Evolutionary conservation across 768 basidiomycete genomes (phyloP), one percentile per base, ranked within the genome.

Genomic region (Ramaria rubella): DNA sequence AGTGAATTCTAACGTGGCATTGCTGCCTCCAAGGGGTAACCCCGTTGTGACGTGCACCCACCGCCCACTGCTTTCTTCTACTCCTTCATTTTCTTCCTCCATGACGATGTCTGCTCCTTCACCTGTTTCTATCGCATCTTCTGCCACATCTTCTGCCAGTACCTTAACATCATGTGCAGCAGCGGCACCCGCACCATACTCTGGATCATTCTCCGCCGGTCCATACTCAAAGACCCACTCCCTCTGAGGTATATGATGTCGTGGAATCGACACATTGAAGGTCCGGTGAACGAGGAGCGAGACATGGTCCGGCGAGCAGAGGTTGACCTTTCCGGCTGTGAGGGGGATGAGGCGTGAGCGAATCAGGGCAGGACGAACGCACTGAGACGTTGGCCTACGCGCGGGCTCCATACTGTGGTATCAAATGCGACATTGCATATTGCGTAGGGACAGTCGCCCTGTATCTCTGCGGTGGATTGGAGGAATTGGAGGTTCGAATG

Each of bases 221-320:
- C 86, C 90, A 61, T 91, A 87, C 69, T 94, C 89, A 64, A 95
- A 97, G 56, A 82, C 78, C 85, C 90, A 94, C 58, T 79, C 70
- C 30, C 87, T 84, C 26, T 73, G 75, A 2, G 90, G 90, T 61
- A 97, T 93, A 68, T 96, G 93, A 65, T 90, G 82, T 55, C 88
- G 82, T 2, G 94, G 94, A 70, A 97, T 94, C 19, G 94, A 94
- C 17, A 90, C 87, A 69, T 97, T 97, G 76, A 96, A 97, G 5
- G 90, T 96, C 24, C 84, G 82, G 63, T 94, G 90, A 3, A 94
- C 77, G 31, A 97, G 87, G 15, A 97, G 76, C 1, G 93, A 90
- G 52, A 96, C 76, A 63, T 97, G 94, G 65, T 94, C 93, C 1
- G 93, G 92, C 2, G 94, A 95, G 62, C 81, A 94, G 19, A 96